Base-by-base conservation (phyloP, 2,329 filamentous ascomycete species). In the Colletotrichum godetiae region DNA sequence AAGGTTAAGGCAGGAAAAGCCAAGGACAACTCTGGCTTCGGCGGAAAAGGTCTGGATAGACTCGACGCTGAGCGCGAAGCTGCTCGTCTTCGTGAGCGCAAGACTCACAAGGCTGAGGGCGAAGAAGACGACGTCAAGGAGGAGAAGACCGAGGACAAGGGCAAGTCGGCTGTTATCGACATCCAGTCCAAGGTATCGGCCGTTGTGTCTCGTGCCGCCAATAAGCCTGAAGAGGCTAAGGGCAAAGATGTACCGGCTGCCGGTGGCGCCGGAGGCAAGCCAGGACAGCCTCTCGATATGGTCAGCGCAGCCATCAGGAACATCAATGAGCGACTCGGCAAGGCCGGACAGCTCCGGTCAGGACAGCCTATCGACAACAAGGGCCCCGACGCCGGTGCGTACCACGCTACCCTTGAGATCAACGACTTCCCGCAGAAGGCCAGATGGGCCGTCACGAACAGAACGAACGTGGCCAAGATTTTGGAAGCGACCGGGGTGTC, bases 381-480 rank as follows among this genome's bases (percentile, higher is more conserved):
- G 83, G 97, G 97, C 1, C 97, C 97, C 0, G 97, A 99, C 82
- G 97, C 97, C 3, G 97, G 97, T 64, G 95, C 95, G 0, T 99
- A 95, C 88, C 97, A 99, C 82, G 95, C 97, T 19, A 98, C 96
- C 4, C 88, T 99, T 74, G 97, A 98, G 83, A 99, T 99, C 90
- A 99, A 99, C 83, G 97, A 99, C 84, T 98, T 98, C 84, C 97
- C 97, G 42, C 97, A 99, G 82, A 98, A 98, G 87, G 97, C 97
- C 76, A 91, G 97, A 78, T 99, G 97, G 97, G 96, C 95, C 12
- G 97, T 99, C 85, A 99, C 97, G 52, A 99, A 99, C 82, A 92
- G 97, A 76, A 98, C 97, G 46, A 99, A 99, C 79, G 97, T 99
- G 70, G 95, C 96, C 77, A 99, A 98, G 88, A 98, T 99, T 78